Conservation (phyloP, 1,284 basidiomycete species). For the Fomitopsis betulina region DNA sequence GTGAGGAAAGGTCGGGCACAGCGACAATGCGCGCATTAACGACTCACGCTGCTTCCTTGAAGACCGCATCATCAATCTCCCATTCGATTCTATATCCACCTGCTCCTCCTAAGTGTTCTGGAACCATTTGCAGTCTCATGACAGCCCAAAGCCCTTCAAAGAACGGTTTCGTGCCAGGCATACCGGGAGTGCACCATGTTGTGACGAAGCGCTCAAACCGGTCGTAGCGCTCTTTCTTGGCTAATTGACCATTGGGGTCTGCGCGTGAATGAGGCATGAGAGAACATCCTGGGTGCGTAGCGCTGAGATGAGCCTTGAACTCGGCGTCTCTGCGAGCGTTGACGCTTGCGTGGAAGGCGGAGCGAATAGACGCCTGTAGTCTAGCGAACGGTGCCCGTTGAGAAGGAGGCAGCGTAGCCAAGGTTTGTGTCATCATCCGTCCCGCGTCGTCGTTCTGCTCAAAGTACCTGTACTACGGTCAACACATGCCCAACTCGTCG, state of each 20-base stretch:
- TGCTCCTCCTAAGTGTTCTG: conserved; percentile 69
- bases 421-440: conserved; percentile 70
- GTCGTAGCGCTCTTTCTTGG: conserved; percentile 71
- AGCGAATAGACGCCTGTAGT: conserved; percentile 71
- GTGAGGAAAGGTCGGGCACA: conserved; percentile 11
- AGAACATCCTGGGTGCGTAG: conserved; percentile 69
- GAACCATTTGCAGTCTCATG: conserved; percentile 68
- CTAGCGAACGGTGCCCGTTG: conserved; percentile 75
- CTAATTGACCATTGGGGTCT: conserved; percentile 51
- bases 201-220: conserved; percentile 65
- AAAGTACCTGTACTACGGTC: conserved; percentile 57
- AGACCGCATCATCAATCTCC: conserved; percentile 81
- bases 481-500: conserved; percentile 6
- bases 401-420: conserved; percentile 69
- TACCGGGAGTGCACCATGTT: conserved; percentile 74
- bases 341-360: conserved; percentile 69
- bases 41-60: conserved; percentile 79
- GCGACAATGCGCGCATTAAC: conserved; percentile 13
- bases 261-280: conserved; percentile 64
- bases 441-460: conserved; percentile 71
- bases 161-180: conserved; percentile 78
- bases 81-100: conserved; percentile 63
- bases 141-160: conserved; percentile 74
- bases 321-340: conserved; percentile 67
- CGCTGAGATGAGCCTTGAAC: conserved; percentile 69